Evolutionary conservation across 1,284 basidiomycete genomes (phyloP).

Genomic region (Ganoderma lingzhi): DNA sequence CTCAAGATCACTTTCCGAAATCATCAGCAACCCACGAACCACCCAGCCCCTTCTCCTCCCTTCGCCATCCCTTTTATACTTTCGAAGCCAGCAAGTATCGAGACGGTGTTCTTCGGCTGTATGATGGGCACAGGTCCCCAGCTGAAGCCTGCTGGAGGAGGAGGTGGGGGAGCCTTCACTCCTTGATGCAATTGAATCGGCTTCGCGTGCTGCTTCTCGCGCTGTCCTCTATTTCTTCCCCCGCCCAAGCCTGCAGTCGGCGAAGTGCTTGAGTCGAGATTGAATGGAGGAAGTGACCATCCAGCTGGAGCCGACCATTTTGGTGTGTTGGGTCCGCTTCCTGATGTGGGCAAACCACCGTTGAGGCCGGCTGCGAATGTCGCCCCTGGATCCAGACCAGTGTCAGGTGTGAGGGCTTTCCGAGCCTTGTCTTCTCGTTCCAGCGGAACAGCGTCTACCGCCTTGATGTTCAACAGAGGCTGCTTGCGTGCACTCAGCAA

Average conservation of each 20-base stretch:
- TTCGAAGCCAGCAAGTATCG: conserved; percentile 37
- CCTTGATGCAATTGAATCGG: conserved; percentile 47
- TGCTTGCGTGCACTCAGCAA: conserved; percentile 67
- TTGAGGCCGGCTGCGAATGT: conserved; percentile 30
- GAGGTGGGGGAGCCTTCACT: conserved; percentile 44
- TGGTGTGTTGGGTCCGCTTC: neutral
- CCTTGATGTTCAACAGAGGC: conserved; percentile 71
- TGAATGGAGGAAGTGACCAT: conserved; percentile 13
- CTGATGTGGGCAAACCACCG: conserved; percentile 7
- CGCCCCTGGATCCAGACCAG: conserved; percentile 20
- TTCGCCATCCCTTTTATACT: conserved; percentile 13
- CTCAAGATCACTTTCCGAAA: conserved; percentile 23
- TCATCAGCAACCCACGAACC: conserved; percentile 40
- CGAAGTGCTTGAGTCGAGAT: conserved; percentile 5
- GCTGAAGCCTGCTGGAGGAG: conserved; percentile 55
- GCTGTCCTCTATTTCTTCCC: conserved; percentile 17
- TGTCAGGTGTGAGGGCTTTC: conserved; percentile 23
- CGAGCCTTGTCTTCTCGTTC: conserved; percentile 39
- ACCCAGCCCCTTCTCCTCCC: conserved; percentile 25
- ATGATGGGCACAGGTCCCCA: conserved; percentile 71
- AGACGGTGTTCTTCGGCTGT: conserved; percentile 43
- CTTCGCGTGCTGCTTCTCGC: conserved; percentile 49
- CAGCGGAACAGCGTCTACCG: conserved; percentile 46
- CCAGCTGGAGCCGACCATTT: conserved; percentile 16
- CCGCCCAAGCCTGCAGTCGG: conserved; percentile 11